A percentile compares a stretch with the other conserved stretches of the same genome.
phyloP scores from a whole-genome alignment of 2,329 filamentous ascomycete genomes.

The Dryadomyces quercus-mongolicae region DNA sequence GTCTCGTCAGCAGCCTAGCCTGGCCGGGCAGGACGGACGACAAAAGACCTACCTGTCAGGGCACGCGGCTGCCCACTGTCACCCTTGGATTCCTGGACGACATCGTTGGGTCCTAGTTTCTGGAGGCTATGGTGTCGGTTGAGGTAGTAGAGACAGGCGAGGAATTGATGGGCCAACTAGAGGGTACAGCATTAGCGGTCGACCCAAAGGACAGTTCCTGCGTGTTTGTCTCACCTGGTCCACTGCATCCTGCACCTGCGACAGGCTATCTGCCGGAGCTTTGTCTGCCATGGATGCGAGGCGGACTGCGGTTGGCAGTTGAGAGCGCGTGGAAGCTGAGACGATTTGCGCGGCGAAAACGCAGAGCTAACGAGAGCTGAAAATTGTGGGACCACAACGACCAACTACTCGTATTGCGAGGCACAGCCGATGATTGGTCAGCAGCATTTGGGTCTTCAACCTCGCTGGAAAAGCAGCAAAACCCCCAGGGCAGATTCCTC shows the following conservation, averaged over 20 bases:
- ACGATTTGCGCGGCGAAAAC: neutral
- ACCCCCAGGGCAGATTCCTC: neutral
- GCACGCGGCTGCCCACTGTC: constrained; percentile 9
- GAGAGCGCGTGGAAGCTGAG: neutral
- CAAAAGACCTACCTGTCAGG: constrained; percentile 2
- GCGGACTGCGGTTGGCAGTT: neutral
- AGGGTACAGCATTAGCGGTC: constrained; percentile 1
- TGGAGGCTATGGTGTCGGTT: constrained; percentile 57
- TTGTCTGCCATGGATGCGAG: constrained; percentile 8
- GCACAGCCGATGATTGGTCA: neutral
- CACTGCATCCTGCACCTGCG: constrained; percentile 74
- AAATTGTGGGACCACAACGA: neutral
- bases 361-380: neutral
- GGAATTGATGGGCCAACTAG: constrained; percentile 57
- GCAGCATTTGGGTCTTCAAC: neutral
- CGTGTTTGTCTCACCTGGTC: constrained; percentile 48
- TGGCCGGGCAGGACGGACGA: no score
- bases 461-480: no score
- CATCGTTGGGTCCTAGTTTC: constrained; percentile 43
- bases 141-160: constrained; percentile 54
- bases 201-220: neutral
- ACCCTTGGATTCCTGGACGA: constrained; percentile 42
- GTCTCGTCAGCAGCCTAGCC: no score
- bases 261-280: constrained; percentile 61
- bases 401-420: neutral